Conservation (phyloP, 768 basidiomycete genomes). For the Hemileccinum impolitum region DNA sequence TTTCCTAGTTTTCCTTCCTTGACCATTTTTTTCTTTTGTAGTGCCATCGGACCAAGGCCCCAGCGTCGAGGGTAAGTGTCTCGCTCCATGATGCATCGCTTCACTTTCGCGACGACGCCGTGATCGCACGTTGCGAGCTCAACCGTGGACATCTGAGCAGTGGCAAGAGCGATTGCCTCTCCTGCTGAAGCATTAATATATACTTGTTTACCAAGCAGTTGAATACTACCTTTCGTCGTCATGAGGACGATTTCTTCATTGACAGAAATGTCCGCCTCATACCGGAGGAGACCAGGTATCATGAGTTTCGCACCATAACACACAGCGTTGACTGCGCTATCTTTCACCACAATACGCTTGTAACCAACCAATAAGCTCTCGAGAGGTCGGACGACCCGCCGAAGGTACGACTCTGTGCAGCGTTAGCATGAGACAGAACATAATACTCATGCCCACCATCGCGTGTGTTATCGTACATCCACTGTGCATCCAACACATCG, state of each 20-base stretch:
- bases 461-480: slow-evolving; percentile 95
- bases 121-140: slow-evolving; percentile 98
- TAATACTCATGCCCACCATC: slow-evolving; percentile 60
- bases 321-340: slow-evolving; percentile 97
- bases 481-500: slow-evolving; percentile 98
- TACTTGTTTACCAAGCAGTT: not conserved
- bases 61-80: slow-evolving; percentile 97
- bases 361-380: slow-evolving; percentile 94
- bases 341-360: slow-evolving; percentile 98
- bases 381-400: slow-evolving; percentile 90
- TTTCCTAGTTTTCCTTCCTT: slow-evolving; percentile 98
- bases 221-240: slow-evolving; percentile 85
- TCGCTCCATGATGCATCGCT: slow-evolving; percentile 99
- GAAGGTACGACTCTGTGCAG: slow-evolving; percentile 84
- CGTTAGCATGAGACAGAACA: slow-evolving; percentile 12
- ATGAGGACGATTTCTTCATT: slow-evolving; percentile 97
- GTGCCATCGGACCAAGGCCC: slow-evolving; percentile 96
- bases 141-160: slow-evolving; percentile 98
- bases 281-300: slow-evolving; percentile 97
- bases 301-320: slow-evolving; percentile 99
- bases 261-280: slow-evolving; percentile 90
- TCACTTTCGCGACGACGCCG: slow-evolving; percentile 98
- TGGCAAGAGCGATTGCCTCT: slow-evolving; percentile 91
- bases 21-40: slow-evolving; percentile 97
- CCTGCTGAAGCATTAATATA: slow-evolving; percentile 38